Conservation (phyloP, 805 yeast genomes). For the Starmera amethionina region DNA sequence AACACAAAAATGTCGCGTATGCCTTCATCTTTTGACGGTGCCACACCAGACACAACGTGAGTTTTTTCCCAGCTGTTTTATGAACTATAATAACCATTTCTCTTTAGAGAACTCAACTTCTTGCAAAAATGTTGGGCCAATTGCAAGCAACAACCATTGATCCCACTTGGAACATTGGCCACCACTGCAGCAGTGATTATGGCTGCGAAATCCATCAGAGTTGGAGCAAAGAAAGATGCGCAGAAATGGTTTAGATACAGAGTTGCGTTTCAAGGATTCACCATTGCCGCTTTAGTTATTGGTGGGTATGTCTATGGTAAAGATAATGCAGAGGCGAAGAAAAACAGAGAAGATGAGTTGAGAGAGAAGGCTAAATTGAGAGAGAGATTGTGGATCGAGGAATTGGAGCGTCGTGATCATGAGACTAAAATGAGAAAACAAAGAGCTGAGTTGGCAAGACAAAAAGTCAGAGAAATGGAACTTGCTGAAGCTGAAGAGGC, state of each 20-base stretch:
- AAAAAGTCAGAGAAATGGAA: conserved; percentile 28
- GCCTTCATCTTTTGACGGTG: conserved; percentile 26
- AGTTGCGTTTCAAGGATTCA: conserved; percentile 77
- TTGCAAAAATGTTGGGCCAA: conserved; percentile 48
- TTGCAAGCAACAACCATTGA: conserved; percentile 80
- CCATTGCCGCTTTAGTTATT: conserved; percentile 69
- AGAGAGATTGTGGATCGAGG: conserved; percentile 83
- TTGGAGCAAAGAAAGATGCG: conserved; percentile 65
- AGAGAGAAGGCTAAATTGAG: conserved; percentile 76
- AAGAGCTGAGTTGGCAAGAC: conserved; percentile 55
- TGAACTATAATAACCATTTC: not conserved
- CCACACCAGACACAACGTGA: not conserved
- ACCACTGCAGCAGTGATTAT: conserved; percentile 75
- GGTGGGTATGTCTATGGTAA: conserved; percentile 67
- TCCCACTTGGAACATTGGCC: conserved; percentile 71
- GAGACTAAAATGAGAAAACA: conserved; percentile 58
- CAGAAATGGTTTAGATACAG: conserved; percentile 87
- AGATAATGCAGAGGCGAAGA: conserved; percentile 32
- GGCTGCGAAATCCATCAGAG: conserved; percentile 67
- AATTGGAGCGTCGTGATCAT: conserved; percentile 76
- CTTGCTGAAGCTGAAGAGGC: conserved; percentile 12
- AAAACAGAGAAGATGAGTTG: conserved; percentile 53
- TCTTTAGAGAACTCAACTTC: conserved; percentile 30
- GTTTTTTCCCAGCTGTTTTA: not conserved
- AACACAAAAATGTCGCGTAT: conserved; percentile 16